These are phyloP conservation scores for Garcia nutans DNA, from an alignment of 345 rosid genomes.

Conservation along the genomic window DNA sequence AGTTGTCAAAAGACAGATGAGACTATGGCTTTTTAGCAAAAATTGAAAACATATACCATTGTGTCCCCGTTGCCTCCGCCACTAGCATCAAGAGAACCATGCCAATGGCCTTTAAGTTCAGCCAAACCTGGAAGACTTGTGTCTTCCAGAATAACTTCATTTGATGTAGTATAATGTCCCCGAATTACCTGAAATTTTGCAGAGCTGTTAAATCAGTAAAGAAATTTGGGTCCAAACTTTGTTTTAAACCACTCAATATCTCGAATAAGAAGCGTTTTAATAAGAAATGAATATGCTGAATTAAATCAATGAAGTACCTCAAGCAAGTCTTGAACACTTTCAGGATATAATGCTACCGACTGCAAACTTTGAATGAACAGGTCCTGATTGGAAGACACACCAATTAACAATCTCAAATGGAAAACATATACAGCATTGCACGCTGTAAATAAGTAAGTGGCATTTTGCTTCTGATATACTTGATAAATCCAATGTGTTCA, in stretches of 20 bases:
- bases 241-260: neutral
- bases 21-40: slow-evolving; percentile 5
- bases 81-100: slow-evolving; percentile 92
- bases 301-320: slow-evolving; percentile 50
- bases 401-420: slow-evolving; percentile 10
- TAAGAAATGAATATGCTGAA: slow-evolving; percentile 1
- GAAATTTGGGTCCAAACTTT: neutral
- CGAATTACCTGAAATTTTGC: slow-evolving; percentile 55
- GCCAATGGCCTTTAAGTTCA: slow-evolving; percentile 92
- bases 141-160: slow-evolving; percentile 77
- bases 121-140: slow-evolving; percentile 85
- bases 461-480: slow-evolving; percentile 6
- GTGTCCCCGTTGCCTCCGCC: slow-evolving; percentile 99
- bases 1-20: neutral
- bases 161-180: slow-evolving; percentile 56
- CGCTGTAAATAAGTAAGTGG: slow-evolving; percentile 13
- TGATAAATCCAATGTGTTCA: slow-evolving; percentile 16
- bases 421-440: slow-evolving; percentile 12
- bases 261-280: slow-evolving; percentile 9
- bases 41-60: slow-evolving; percentile 47
- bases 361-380: slow-evolving; percentile 92
- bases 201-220: slow-evolving; percentile 22
- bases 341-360: slow-evolving; percentile 68
- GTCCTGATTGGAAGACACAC: slow-evolving; percentile 55
- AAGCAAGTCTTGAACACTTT: slow-evolving; percentile 73